phyloP scores from a whole-genome alignment of 2,329 filamentous ascomycete species.

The Fusarium chlamydosporum region DNA sequence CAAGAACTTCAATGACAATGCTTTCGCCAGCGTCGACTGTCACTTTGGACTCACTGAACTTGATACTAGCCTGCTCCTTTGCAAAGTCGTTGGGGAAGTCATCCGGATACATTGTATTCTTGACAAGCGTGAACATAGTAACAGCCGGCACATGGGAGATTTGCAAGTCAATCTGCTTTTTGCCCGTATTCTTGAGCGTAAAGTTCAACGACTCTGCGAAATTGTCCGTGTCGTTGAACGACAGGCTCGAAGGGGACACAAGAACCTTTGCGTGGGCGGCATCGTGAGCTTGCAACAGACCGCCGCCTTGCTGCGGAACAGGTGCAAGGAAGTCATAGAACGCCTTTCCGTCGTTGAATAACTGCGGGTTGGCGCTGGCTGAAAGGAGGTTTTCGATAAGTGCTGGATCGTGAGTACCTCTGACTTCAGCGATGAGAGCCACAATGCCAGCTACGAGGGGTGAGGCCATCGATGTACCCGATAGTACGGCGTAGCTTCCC shows the following conservation, averaged over 20 bases:
- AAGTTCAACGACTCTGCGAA: slow-evolving; percentile 65
- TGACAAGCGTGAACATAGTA: slow-evolving; percentile 66
- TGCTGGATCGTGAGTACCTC: slow-evolving; percentile 65
- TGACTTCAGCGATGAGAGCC: slow-evolving; percentile 67
- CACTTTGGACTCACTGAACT: slow-evolving; percentile 60
- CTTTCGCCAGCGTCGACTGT: slow-evolving; percentile 60
- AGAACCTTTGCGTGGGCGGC: slow-evolving; percentile 68
- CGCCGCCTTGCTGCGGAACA: slow-evolving; percentile 72
- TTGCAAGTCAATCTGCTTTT: slow-evolving; percentile 64
- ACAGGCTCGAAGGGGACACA: slow-evolving; percentile 69
- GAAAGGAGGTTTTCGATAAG: slow-evolving; percentile 65
- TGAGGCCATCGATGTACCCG: slow-evolving; percentile 73
- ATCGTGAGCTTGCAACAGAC: slow-evolving; percentile 72
- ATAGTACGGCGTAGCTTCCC: slow-evolving; percentile 66
- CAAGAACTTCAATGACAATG: slow-evolving; percentile 63
- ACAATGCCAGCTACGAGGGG: slow-evolving; percentile 69
- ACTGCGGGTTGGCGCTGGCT: slow-evolving; percentile 63
- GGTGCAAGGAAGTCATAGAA: slow-evolving; percentile 63
- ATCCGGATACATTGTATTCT: slow-evolving; percentile 55
- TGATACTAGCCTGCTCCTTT: slow-evolving; percentile 59
- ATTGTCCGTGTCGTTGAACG: slow-evolving; percentile 75
- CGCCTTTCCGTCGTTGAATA: slow-evolving; percentile 62
- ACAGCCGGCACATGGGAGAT: slow-evolving; percentile 65
- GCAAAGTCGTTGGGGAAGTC: slow-evolving; percentile 63
- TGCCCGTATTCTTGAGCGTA: slow-evolving; percentile 68